Base-by-base conservation (phyloP, 2,329 filamentous ascomycete species). In the Ramichloridium luteum region DNA sequence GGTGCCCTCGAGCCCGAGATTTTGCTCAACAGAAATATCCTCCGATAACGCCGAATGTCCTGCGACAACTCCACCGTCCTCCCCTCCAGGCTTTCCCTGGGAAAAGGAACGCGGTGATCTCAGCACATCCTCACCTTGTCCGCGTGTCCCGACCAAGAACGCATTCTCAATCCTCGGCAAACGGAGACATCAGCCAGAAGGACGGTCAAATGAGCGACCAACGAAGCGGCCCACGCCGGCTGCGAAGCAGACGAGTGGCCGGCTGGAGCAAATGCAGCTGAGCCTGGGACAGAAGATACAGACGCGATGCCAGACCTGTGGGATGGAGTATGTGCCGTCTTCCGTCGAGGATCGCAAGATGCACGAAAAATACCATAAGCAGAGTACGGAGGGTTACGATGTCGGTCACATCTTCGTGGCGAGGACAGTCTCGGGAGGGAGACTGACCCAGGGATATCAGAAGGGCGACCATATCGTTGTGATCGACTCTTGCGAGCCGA, bases 281-380 rank as follows among this genome's bases (percentile, higher is more conserved):
- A 70, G 73, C 43, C 57, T 77, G 9, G 72, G 70, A 2, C 58
- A 62, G 23, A 63, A 69, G 25, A 56, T 67, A 23, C 63, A 68
- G 28, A 69, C 68, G 42, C 70, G 65, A 8, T 80, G 75, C 53
- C 58, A 60, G 22, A 60, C 58, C 3, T 80, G 75, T 44, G 70
- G 71, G 1, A 80, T 80, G 75, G 70, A 75, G 32, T 80, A 78
- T 43, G 64, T 73, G 18, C 68, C 72, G 3, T 76, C 73, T 0
- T 68, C 69, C 30, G 54, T 60, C 5, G 72, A 77, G 45, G 75
- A 80, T 44, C 59, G 62, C n/a, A 65, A 64, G 5, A 47, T 79
- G 32, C 75, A 80, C 48, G 68, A 68, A 41, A 74, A 72, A 40
- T 79, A 72, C 43, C 75, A 79, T 49, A 67, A 68, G 20, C 68